Evolutionary conservation across 1,139 yeast species (phyloP).

Genomic region (Citeromyces hawaiiensis): DNA sequence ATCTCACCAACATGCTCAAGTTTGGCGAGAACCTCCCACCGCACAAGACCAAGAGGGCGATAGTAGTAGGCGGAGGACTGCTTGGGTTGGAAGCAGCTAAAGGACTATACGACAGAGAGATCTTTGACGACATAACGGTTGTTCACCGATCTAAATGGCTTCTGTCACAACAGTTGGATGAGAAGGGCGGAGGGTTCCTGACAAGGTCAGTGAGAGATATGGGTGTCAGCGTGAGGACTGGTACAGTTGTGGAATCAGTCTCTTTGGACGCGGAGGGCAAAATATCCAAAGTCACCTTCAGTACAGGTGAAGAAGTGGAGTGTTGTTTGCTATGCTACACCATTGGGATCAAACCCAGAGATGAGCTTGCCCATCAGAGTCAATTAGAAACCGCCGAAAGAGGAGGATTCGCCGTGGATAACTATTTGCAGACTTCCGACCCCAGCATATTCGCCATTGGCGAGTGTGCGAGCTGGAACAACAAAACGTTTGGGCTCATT

Average conservation of each 20-base stretch:
- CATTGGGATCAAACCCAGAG: constrained; percentile 20
- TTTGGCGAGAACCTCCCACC: constrained; percentile 9
- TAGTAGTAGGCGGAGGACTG: constrained; percentile 21
- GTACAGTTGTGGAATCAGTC: constrained; percentile 14
- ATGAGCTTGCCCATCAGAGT: constrained; percentile 15
- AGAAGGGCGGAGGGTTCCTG: constrained; percentile 16
- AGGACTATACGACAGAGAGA: constrained; percentile 17
- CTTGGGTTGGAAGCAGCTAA: constrained; percentile 22
- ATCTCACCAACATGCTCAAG: constrained; percentile 15
- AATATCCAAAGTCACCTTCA: constrained; percentile 13
- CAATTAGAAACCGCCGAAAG: constrained; percentile 13
- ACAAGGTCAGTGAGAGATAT: constrained; percentile 16
- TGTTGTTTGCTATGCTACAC: constrained; percentile 19
- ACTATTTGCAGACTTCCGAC: constrained; percentile 15
- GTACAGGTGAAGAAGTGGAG: constrained; percentile 15
- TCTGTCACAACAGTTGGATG: constrained; percentile 19
- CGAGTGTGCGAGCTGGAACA: constrained; percentile 22
- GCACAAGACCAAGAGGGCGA: constrained; percentile 11
- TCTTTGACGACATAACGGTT: constrained; percentile 15
- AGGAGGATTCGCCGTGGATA: constrained; percentile 18
- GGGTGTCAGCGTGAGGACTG: constrained; percentile 17
- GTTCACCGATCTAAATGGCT: constrained; percentile 20
- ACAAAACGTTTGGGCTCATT: constrained; percentile 19
- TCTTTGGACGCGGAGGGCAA: constrained; percentile 10
- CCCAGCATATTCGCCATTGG: constrained; percentile 18